Conservation (phyloP, 2,329 filamentous ascomycete genomes). For the Helotiales sp. region DNA sequence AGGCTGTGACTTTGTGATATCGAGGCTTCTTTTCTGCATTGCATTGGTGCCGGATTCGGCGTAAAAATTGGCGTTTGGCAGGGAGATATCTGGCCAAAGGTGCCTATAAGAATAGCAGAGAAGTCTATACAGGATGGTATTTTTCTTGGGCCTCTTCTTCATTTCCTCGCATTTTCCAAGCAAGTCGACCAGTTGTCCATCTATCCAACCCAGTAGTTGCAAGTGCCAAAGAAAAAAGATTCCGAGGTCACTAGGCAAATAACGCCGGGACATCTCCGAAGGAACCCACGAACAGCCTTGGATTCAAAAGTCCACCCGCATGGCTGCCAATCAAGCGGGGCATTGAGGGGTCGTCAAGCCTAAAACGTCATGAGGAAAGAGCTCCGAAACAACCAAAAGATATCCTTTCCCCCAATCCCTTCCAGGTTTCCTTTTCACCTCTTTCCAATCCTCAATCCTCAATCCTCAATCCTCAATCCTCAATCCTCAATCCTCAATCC, state of each 20-base stretch:
- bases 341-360: conserved; percentile 35
- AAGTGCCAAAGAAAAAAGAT: conserved; percentile 9
- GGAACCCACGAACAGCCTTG: conserved; percentile 31
- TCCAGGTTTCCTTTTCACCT: not conserved
- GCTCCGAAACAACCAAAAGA: conserved; percentile 7
- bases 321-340: conserved; percentile 25
- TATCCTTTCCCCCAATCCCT: conserved; percentile 4
- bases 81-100: conserved; percentile 6
- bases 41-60: conserved; percentile 37
- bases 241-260: conserved; percentile 13
- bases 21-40: conserved; percentile 33
- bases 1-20: not conserved
- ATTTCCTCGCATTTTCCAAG: not conserved
- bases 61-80: conserved; percentile 40
- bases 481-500: not conserved
- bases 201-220: not conserved
- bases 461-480: conserved; percentile 1
- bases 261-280: conserved; percentile 36
- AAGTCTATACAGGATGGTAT: not conserved
- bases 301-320: conserved; percentile 26
- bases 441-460: conserved; percentile 4
- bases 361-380: conserved; percentile 36
- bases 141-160: not conserved
- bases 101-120: conserved; percentile 17
- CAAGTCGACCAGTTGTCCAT: not conserved